A percentile compares a stretch with the other conserved stretches of the same genome.
Conservation (phyloP, 768 basidiomycete species). For the Hericium erinaceus region DNA sequence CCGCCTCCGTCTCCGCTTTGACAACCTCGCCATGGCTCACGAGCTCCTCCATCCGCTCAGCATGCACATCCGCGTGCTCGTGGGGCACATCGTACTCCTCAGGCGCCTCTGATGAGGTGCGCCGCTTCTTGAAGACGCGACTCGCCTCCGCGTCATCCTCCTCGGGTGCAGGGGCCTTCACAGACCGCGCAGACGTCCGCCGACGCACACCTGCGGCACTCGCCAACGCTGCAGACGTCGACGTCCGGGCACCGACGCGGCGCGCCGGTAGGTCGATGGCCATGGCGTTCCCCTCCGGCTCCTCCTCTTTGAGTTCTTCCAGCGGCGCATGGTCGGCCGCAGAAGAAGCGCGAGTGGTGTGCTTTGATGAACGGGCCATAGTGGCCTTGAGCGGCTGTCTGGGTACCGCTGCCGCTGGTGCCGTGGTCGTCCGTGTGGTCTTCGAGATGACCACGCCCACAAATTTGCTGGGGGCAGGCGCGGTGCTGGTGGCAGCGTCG, state of each 20-base stretch:
- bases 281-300: slow-evolving; percentile 42
- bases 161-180: slow-evolving; percentile 12
- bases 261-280: slow-evolving; percentile 24
- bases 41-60: slow-evolving; percentile 28
- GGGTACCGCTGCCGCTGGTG: slow-evolving; percentile 53
- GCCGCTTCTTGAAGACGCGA: slow-evolving; percentile 64
- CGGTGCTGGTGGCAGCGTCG: slow-evolving; percentile 4
- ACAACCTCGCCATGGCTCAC: slow-evolving; percentile 18
- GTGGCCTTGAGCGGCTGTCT: slow-evolving; percentile 7
- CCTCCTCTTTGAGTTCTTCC: slow-evolving; percentile 22
- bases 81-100: slow-evolving; percentile 26
- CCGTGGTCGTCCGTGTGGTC: slow-evolving; percentile 40
- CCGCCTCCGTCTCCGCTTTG: slow-evolving; percentile 50
- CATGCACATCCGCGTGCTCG: slow-evolving; percentile 34
- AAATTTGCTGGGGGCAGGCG: slow-evolving; percentile 35
- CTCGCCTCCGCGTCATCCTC: slow-evolving; percentile 49
- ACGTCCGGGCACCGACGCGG: slow-evolving; percentile 18
- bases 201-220: neutral
- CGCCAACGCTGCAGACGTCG: neutral
- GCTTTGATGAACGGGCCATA: slow-evolving; percentile 5
- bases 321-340: slow-evolving; percentile 21
- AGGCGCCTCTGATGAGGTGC: slow-evolving; percentile 60
- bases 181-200: neutral
- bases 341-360: slow-evolving; percentile 19
- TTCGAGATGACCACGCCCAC: slow-evolving; percentile 48